These are phyloP conservation scores for Sporobolus alterniflorus DNA, from an alignment of 202 grass and related monocot species.

Conservation along the genomic window DNA sequence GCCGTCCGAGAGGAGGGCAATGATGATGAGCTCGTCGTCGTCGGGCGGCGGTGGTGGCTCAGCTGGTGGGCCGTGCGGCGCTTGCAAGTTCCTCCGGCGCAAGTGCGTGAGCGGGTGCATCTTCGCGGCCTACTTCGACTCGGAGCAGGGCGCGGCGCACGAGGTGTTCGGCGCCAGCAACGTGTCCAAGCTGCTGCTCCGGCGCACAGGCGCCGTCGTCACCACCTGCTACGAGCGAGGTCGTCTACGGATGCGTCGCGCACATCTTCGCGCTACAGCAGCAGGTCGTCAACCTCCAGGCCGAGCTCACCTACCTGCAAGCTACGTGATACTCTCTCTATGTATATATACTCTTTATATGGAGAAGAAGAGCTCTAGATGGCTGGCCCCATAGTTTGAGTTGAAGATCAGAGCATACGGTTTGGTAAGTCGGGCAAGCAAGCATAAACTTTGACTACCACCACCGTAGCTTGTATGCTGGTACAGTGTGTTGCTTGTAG, in stretches of 20 bases:
- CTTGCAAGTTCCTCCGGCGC: conserved; percentile 95
- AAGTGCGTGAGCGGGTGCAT: conserved; percentile 99
- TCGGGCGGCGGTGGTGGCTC: conserved; percentile 38
- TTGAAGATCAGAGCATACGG: conserved; percentile 9
- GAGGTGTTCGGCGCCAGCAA: conserved; percentile 99
- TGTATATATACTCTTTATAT: no score
- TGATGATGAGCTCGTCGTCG: no score
- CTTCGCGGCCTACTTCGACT: conserved; percentile 98
- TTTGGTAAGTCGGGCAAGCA: conserved; percentile 31
- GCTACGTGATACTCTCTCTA: no score
- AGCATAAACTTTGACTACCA: conserved; percentile 48
- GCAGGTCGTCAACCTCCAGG: conserved; percentile 95
- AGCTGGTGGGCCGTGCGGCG: conserved; percentile 86
- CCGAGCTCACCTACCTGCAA: conserved; percentile 95
- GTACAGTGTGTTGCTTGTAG: conserved; percentile 15
- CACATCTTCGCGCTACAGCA: conserved; percentile 98
- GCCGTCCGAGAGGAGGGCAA: no score
- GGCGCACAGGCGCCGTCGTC: conserved; percentile 84
- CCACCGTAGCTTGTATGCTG: conserved; percentile 21
- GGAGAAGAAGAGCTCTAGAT: no score
- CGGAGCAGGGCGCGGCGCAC: conserved; percentile 94
- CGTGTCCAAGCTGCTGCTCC: conserved; percentile 96
- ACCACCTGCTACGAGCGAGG: conserved; percentile 96
- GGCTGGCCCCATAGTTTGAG: conserved; percentile 19
- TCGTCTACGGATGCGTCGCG: conserved; percentile 95